These are phyloP conservation scores for Massarina eburnea DNA, from an alignment of 2,329 filamentous ascomycete genomes.

Conservation along the genomic window DNA sequence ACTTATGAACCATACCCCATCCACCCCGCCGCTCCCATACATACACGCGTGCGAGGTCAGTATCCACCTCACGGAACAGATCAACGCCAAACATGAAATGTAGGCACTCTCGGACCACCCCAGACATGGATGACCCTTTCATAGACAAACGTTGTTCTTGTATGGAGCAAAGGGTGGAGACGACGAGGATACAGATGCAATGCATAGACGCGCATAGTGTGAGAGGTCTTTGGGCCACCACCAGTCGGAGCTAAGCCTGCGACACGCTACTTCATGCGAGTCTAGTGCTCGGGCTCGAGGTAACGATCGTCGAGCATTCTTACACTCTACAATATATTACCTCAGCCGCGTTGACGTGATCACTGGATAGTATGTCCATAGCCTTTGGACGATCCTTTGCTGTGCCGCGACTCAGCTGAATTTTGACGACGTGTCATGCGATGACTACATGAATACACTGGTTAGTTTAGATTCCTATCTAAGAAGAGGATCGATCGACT, in stretches of 20 bases:
- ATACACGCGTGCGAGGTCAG: neutral
- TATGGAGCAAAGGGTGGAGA: slow-evolving; percentile 1
- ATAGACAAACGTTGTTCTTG: neutral
- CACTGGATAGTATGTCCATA: neutral
- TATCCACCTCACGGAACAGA: neutral
- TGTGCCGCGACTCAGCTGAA: slow-evolving; percentile 8
- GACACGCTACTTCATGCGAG: slow-evolving; percentile 15
- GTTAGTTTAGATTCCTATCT: no score
- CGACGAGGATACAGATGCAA: slow-evolving; percentile 11
- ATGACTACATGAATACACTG: no score
- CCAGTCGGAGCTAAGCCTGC: slow-evolving; percentile 20
- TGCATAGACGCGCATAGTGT: slow-evolving; percentile 20
- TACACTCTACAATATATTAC: neutral
- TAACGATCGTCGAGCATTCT: slow-evolving; percentile 7
- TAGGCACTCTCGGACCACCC: neutral
- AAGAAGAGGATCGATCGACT: no score
- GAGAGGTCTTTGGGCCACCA: slow-evolving; percentile 10
- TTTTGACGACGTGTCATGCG: neutral
- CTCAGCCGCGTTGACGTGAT: slow-evolving; percentile 4
- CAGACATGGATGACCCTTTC: slow-evolving; percentile 1
- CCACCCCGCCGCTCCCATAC: neutral
- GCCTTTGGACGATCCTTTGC: neutral
- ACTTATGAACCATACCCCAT: slow-evolving; percentile 5
- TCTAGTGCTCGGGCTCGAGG: slow-evolving; percentile 3
- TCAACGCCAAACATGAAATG: neutral